Conservation (phyloP, 768 basidiomycete species). For the Pulveroboletus sp. region DNA sequence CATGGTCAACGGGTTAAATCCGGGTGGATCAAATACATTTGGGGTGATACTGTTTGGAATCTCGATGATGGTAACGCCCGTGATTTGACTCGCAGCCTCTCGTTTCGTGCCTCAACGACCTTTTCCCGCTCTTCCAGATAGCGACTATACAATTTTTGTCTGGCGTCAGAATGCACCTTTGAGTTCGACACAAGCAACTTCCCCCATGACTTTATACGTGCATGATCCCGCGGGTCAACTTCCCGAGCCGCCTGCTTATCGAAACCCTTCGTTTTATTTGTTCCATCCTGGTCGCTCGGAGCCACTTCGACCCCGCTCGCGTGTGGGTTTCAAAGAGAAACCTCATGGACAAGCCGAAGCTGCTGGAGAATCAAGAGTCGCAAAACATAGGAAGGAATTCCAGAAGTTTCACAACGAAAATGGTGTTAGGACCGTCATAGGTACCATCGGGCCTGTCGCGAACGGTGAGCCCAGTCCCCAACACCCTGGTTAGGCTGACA, state of each 20-base stretch:
- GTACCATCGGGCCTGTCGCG: slow-evolving; percentile 85
- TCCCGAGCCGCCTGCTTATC: slow-evolving; percentile 58
- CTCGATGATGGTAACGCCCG: slow-evolving; percentile 74
- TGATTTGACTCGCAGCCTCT: not conserved
- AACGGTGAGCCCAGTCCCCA: slow-evolving; percentile 52
- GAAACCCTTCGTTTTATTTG: slow-evolving; percentile 67
- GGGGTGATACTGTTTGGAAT: slow-evolving; percentile 74
- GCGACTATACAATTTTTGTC: slow-evolving; percentile 83
- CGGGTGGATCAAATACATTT: slow-evolving; percentile 87
- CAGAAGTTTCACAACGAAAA: slow-evolving; percentile 86
- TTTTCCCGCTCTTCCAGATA: slow-evolving; percentile 43
- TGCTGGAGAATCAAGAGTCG: slow-evolving; percentile 42
- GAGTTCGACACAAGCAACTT: slow-evolving; percentile 15
- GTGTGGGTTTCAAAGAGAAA: slow-evolving; percentile 41
- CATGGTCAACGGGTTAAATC: slow-evolving; percentile 59
- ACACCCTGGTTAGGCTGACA: not conserved
- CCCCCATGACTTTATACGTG: slow-evolving; percentile 48
- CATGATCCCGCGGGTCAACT: slow-evolving; percentile 58
- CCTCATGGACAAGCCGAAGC: slow-evolving; percentile 30
- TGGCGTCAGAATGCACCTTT: slow-evolving; percentile 58
- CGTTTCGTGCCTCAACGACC: not conserved
- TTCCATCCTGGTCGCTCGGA: slow-evolving; percentile 36
- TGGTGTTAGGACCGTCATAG: slow-evolving; percentile 89
- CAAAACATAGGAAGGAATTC: slow-evolving; percentile 70
- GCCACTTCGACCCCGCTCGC: slow-evolving; percentile 32